A percentile compares a stretch with the other conserved stretches of the same genome.
Conservation (phyloP, 495 filamentous ascomycete genomes). For the Cercophora samala region DNA sequence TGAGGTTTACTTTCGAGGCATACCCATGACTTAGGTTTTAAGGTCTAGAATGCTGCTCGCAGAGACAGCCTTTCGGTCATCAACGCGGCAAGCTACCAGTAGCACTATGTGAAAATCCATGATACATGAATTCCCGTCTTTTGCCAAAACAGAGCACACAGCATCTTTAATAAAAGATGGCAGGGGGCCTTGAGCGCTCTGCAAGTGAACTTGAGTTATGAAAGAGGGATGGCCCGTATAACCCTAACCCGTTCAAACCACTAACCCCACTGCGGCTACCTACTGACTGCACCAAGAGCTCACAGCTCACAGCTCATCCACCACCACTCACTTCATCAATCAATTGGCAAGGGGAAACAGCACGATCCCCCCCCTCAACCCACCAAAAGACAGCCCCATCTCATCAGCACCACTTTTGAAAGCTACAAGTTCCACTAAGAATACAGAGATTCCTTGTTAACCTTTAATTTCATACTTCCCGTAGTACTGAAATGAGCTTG, state of each 20-base stretch:
- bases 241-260: neutral
- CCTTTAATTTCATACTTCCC: neutral
- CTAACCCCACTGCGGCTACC: neutral
- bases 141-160: too few species aligned
- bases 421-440: neutral
- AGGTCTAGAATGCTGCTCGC: too few species aligned
- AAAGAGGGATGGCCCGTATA: neutral
- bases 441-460: neutral
- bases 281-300: neutral
- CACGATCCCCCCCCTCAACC: neutral
- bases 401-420: neutral
- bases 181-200: too few species aligned
- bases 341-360: neutral
- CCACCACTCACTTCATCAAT: neutral
- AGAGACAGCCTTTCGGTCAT: too few species aligned
- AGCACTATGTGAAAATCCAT: too few species aligned
- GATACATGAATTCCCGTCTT: too few species aligned
- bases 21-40: too few species aligned
- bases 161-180: too few species aligned
- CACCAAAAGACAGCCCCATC: neutral
- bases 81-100: too few species aligned
- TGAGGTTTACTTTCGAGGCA: too few species aligned
- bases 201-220: too few species aligned
- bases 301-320: neutral
- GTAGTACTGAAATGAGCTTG: constrained; percentile 19